These are phyloP conservation scores for Penicillium paradoxum DNA, from an alignment of 495 filamentous ascomycete genomes.

Conservation along the genomic window DNA sequence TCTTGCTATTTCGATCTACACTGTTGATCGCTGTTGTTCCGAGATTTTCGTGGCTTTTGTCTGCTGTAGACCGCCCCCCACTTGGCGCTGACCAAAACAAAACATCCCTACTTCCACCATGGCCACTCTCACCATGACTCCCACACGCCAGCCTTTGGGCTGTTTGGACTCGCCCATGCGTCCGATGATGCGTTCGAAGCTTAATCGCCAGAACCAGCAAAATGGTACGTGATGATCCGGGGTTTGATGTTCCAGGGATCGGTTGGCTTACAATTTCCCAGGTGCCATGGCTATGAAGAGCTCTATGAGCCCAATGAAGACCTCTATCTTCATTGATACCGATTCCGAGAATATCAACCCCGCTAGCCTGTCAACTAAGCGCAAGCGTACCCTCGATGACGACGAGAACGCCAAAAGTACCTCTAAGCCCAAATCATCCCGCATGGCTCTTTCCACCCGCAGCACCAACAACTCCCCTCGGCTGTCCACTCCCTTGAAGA, in stretches of 20 bases:
- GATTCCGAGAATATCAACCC: conserved; percentile 85
- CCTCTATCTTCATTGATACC: conserved; percentile 45
- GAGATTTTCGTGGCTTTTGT: too few relatives aligned
- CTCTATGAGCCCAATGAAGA: conserved; percentile 15
- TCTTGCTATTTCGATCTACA: too few relatives aligned
- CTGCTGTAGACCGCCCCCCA: conserved; percentile 20
- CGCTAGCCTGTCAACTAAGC: conserved; percentile 60
- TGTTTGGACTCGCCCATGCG: conserved; percentile 42
- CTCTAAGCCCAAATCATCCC: conserved; percentile 41
- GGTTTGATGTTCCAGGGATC: background rate
- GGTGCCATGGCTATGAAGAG: conserved; percentile 16
- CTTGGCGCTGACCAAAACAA: conserved; percentile 31
- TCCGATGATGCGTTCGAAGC: conserved; percentile 36
- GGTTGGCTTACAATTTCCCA: background rate
- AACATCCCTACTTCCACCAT: conserved; percentile 22
- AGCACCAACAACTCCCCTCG: conserved; percentile 28
- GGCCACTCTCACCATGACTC: conserved; percentile 42
- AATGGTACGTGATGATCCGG: conserved; percentile 42
- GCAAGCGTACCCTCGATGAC: conserved; percentile 46
- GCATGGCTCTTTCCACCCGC: conserved; percentile 29
- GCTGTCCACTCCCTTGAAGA: conserved; percentile 33
- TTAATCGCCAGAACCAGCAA: conserved; percentile 52
- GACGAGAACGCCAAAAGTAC: conserved; percentile 45
- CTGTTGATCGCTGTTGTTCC: too few relatives aligned
- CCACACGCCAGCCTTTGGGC: conserved; percentile 42